phyloP scores from a whole-genome alignment of 345 rosid genomes.

The Rhodamnia rubescens region DNA sequence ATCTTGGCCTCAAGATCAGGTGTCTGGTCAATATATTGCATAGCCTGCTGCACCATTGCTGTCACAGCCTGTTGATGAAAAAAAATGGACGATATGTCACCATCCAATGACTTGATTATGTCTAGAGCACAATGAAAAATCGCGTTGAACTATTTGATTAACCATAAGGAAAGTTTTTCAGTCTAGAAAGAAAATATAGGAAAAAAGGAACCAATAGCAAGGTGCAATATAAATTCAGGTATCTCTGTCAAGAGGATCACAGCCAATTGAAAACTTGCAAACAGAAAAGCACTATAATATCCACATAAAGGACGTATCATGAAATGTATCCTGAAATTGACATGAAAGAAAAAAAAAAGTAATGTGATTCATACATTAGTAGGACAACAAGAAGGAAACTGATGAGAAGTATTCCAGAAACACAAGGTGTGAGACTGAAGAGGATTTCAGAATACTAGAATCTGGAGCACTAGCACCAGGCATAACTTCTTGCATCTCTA shows the following conservation, averaged over 20 bases:
- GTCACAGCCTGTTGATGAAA: slow-evolving; percentile 58
- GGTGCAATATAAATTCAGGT: background rate
- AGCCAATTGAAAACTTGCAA: background rate
- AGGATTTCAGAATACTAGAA: too few species aligned
- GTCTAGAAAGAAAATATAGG: background rate
- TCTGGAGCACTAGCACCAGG: background rate
- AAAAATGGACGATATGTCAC: background rate
- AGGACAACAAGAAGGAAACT: too few species aligned
- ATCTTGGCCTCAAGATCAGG: slow-evolving; percentile 84
- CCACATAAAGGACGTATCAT: background rate
- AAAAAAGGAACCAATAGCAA: background rate
- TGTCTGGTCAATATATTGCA: slow-evolving; percentile 87
- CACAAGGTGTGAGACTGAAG: too few species aligned
- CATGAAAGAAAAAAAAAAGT: too few species aligned
- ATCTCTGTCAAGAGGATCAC: background rate
- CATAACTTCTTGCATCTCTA: background rate
- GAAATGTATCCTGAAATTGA: too few species aligned
- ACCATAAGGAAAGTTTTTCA: background rate
- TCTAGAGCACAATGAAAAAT: background rate
- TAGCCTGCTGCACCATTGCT: slow-evolving; percentile 98
- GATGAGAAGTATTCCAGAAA: too few species aligned
- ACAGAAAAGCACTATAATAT: background rate
- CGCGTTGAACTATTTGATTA: background rate
- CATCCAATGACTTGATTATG: background rate
- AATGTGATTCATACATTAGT: too few species aligned